Evolutionary conservation across 2,329 filamentous ascomycete species (phyloP).

Genomic region (Bipolaris victoriae): DNA sequence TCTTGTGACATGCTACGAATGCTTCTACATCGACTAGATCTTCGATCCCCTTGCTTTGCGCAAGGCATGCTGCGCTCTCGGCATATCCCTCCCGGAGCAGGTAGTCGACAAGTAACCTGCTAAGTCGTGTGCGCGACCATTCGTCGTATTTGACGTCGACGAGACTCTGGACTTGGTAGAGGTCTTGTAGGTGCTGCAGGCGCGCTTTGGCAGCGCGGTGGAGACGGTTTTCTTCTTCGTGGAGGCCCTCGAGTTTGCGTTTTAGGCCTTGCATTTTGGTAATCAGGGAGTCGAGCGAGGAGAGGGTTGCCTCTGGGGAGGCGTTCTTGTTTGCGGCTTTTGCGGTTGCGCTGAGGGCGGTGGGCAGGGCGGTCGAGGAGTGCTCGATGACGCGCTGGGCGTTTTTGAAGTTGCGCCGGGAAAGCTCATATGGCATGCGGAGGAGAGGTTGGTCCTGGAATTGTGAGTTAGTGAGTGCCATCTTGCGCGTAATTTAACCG

Average conservation of each 20-base stretch:
- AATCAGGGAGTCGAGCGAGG: conserved; percentile 83
- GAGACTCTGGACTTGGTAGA: conserved; percentile 79
- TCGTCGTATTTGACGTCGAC: conserved; percentile 92
- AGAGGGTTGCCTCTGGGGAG: conserved; percentile 60
- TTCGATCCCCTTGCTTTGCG: conserved; percentile 74
- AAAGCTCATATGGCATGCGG: conserved; percentile 88
- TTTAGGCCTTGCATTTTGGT: conserved; percentile 83
- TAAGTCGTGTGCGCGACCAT: conserved; percentile 82
- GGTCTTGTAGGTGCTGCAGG: conserved; percentile 78
- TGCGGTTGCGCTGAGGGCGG: conserved; percentile 59
- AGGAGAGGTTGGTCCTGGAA: conserved; percentile 91
- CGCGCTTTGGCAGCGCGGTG: conserved; percentile 78
- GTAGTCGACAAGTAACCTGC: conserved; percentile 90
- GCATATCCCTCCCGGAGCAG: conserved; percentile 83
- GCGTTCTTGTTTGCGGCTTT: conserved; percentile 66
- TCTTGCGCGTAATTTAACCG: neutral
- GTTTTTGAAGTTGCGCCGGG: conserved; percentile 91
- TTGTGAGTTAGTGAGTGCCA: conserved; percentile 6
- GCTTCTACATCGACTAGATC: conserved; percentile 88
- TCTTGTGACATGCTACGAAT: conserved; percentile 80
- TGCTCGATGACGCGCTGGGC: conserved; percentile 79
- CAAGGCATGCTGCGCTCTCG: conserved; percentile 76
- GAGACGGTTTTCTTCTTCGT: conserved; percentile 79
- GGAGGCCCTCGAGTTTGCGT: conserved; percentile 78
- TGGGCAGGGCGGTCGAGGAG: conserved; percentile 68